Evolutionary conservation across 306 rosid species (phyloP).

Genomic region (Prosopis cineraria): DNA sequence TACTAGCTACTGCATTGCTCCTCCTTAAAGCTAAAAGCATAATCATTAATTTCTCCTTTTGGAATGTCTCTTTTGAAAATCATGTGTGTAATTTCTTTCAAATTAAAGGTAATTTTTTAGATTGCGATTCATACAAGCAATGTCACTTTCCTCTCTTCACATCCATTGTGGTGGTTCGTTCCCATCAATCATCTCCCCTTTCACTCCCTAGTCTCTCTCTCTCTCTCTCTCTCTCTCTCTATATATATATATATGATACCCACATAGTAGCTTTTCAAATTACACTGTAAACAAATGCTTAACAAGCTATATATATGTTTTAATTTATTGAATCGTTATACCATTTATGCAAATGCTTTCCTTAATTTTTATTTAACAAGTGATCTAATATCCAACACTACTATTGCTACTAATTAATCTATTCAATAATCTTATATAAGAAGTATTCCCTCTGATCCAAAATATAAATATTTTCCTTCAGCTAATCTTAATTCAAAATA

Average conservation of each 20-base stretch:
- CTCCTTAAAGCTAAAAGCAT: constrained; percentile 77
- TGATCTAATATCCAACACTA: no score
- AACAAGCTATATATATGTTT: constrained; percentile 4
- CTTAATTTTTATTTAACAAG: no score
- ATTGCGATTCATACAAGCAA: constrained; percentile 91
- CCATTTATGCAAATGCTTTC: background rate
- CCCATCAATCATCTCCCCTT: constrained; percentile 57
- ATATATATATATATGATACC: background rate
- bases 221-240: constrained; percentile 14
- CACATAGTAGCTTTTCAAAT: constrained; percentile 16
- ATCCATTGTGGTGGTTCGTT: constrained; percentile 74
- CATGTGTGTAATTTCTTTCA: constrained; percentile 46
- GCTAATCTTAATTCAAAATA: no score
- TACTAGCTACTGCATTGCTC: constrained; percentile 66
- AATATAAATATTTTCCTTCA: no score
- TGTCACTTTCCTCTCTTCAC: constrained; percentile 54
- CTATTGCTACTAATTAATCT: no score
- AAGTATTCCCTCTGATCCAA: no score
- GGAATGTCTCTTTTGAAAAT: constrained; percentile 36
- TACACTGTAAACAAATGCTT: background rate
- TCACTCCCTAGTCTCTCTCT: constrained; percentile 13
- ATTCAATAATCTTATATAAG: no score
- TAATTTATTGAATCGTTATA: constrained; percentile 6
- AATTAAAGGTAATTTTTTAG: constrained; percentile 56
- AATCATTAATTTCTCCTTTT: constrained; percentile 49